Evolutionary conservation across 345 rosid genomes (phyloP).

Genomic region (Salix viminalis): DNA sequence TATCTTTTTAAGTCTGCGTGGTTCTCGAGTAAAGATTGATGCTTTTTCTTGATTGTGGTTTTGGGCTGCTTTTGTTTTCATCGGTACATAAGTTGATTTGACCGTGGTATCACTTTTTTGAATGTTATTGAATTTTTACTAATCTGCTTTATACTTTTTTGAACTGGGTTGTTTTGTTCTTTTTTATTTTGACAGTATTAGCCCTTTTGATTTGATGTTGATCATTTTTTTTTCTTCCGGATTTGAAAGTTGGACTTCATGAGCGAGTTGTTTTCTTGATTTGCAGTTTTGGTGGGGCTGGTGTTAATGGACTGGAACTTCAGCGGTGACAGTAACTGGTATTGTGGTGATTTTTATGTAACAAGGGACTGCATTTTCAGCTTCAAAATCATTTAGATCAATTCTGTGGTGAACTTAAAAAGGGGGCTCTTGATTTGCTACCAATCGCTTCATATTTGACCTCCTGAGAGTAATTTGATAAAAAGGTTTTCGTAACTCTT

Average conservation of each 20-base stretch:
- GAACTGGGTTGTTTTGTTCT: constrained; percentile 13
- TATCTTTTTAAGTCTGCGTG: background rate
- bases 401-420: constrained; percentile 1
- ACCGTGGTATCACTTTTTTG: background rate
- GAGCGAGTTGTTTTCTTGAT: constrained; percentile 12
- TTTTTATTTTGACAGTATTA: constrained; percentile 6
- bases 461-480: constrained; percentile 4
- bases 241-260: background rate
- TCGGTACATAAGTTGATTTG: background rate
- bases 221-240: background rate
- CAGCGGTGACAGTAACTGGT: constrained; percentile 36
- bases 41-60: constrained; percentile 7
- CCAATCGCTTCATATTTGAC: background rate
- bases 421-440: background rate
- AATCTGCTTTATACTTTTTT: background rate
- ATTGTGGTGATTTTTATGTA: constrained; percentile 28
- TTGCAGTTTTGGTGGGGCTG: constrained; percentile 35
- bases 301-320: constrained; percentile 52
- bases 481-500: constrained; percentile 1
- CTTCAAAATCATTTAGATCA: constrained; percentile 21
- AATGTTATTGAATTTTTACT: background rate
- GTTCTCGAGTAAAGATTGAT: constrained; percentile 8
- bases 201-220: background rate
- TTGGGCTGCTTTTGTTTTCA: constrained; percentile 18
- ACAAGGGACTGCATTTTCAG: constrained; percentile 24